Conservation (phyloP, 2,329 filamentous ascomycete genomes). For the Microsporum canis region DNA sequence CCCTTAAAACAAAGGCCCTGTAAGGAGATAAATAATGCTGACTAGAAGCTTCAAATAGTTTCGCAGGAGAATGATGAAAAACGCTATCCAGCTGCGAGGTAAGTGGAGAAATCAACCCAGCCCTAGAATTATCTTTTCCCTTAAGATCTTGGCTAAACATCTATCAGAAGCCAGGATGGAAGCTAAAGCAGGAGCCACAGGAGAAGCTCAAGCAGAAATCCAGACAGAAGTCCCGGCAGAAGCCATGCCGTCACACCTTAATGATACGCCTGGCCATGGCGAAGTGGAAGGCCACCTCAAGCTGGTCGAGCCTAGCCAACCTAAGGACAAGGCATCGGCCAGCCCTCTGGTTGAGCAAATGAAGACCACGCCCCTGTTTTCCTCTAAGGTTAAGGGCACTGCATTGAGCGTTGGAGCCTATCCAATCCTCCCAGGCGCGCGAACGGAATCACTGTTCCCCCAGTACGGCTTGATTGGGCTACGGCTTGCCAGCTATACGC, state of each 20-base stretch:
- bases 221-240: background rate
- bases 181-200: background rate
- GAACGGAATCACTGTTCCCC: constrained; percentile 7
- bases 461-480: constrained; percentile 21
- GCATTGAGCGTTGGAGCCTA: background rate
- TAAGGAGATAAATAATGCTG: background rate
- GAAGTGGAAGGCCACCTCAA: constrained; percentile 7
- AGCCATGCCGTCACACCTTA: background rate
- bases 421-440: background rate
- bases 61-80: background rate
- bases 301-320: constrained; percentile 7
- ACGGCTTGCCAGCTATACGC: constrained; percentile 12
- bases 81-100: background rate
- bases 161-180: background rate
- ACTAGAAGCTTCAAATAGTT: background rate
- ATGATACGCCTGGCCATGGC: background rate
- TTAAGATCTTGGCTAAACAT: background rate
- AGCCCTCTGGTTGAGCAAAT: constrained; percentile 11
- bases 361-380: constrained; percentile 14
- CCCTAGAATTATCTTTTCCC: background rate
- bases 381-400: constrained; percentile 7
- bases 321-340: constrained; percentile 8
- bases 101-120: background rate
- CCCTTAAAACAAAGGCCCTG: background rate
- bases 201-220: background rate